These are phyloP conservation scores for Venustampulla echinocandica DNA, from an alignment of 495 filamentous ascomycete genomes.

Conservation along the genomic window DNA sequence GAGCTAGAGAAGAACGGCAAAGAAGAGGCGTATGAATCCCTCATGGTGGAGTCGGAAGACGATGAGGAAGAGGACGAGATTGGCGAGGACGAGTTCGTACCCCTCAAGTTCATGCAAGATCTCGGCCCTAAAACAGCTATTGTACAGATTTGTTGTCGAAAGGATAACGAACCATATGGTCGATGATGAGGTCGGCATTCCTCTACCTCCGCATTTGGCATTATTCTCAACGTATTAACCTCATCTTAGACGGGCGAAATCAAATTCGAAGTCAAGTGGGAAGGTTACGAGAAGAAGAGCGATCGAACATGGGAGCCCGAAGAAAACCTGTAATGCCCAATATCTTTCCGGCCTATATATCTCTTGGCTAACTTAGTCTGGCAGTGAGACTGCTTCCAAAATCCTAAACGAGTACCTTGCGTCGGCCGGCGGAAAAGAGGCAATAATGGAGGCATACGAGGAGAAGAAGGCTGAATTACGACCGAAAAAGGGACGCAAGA, in stretches of 20 bases:
- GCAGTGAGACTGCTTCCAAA: slow-evolving; percentile 33
- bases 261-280: slow-evolving; percentile 51
- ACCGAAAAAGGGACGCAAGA: slow-evolving; percentile 25
- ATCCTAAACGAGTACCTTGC: slow-evolving; percentile 38
- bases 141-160: slow-evolving; percentile 46
- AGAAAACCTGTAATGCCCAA: slow-evolving; percentile 42
- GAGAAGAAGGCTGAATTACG: slow-evolving; percentile 20
- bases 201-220: slow-evolving; percentile 6
- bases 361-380: slow-evolving; percentile 1
- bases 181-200: slow-evolving; percentile 35
- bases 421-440: slow-evolving; percentile 44
- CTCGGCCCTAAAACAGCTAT: slow-evolving; percentile 4
- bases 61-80: slow-evolving; percentile 30
- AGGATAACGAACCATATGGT: slow-evolving; percentile 45
- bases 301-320: slow-evolving; percentile 56
- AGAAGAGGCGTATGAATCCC: slow-evolving; percentile 22
- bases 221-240: slow-evolving; percentile 9
- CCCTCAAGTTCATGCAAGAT: not conserved
- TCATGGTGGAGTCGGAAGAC: slow-evolving; percentile 26
- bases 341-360: not conserved
- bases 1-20: slow-evolving; percentile 24
- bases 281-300: slow-evolving; percentile 48
- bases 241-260: slow-evolving; percentile 27
- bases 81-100: slow-evolving; percentile 35
- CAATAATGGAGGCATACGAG: slow-evolving; percentile 34